Evolutionary conservation across 345 rosid species (phyloP).

Genomic region (Dipteronia sinensis): DNA sequence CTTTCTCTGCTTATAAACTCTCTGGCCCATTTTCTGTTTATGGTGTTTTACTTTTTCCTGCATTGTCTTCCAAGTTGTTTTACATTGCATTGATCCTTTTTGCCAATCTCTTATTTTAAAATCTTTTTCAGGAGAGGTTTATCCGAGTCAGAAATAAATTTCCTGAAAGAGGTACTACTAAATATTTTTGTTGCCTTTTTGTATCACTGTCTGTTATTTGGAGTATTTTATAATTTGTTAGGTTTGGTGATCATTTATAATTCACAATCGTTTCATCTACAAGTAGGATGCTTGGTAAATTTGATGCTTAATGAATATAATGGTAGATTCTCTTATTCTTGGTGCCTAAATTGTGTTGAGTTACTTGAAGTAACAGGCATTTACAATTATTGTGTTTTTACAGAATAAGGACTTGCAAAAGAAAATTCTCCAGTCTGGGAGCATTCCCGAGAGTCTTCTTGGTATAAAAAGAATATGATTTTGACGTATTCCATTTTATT

Average conservation of each 20-base stretch:
- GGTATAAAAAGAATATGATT: conserved; percentile 47
- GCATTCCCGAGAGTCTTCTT: conserved; percentile 57
- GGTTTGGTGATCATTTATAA: not conserved
- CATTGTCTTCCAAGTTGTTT: not conserved
- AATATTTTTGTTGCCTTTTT: conserved; percentile 17
- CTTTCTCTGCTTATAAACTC: not conserved
- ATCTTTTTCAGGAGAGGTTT: conserved; percentile 82
- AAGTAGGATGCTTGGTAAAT: not conserved
- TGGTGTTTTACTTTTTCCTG: not conserved
- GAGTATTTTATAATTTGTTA: conserved; percentile 1
- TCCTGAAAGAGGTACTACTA: conserved; percentile 70
- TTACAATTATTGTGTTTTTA: conserved; percentile 14
- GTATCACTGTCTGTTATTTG: conserved; percentile 19
- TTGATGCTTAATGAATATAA: not conserved
- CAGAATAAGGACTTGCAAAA: conserved; percentile 70
- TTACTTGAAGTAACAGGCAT: not conserved
- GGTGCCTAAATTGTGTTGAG: not conserved
- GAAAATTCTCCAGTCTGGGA: conserved; percentile 69
- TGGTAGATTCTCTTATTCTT: not conserved
- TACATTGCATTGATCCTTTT: conserved; percentile 8
- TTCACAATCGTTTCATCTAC: not conserved
- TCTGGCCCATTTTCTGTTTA: not conserved
- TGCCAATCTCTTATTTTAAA: conserved; percentile 13
- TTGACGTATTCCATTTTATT: not conserved
- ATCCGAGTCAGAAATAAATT: conserved; percentile 78